Evolutionary conservation across 257 asterid genomes (phyloP).

Genomic region (Eustoma russellianum): DNA sequence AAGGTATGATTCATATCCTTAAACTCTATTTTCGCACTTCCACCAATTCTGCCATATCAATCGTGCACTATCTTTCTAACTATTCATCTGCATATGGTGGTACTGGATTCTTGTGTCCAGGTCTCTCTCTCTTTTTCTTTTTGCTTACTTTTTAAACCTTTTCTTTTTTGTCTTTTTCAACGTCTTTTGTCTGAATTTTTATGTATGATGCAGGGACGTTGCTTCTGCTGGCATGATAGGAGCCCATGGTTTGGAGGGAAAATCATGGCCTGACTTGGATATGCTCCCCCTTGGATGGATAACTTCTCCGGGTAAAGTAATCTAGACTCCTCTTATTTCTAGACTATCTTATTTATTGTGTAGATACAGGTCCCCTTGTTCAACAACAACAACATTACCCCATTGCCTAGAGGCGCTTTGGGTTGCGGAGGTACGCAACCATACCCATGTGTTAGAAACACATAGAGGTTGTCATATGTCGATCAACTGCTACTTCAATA

Average conservation of each 20-base stretch:
- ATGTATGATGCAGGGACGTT: conserved; percentile 41
- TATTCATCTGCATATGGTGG: neutral
- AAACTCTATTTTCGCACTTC: too few species aligned
- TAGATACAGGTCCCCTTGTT: too few species aligned
- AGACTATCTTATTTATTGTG: neutral
- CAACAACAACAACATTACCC: too few species aligned
- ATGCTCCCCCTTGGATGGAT: conserved; percentile 98
- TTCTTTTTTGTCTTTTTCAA: neutral
- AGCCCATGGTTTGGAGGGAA: conserved; percentile 66
- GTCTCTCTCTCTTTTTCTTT: too few species aligned
- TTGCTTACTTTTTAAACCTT: too few species aligned
- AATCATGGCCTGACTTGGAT: conserved; percentile 97
- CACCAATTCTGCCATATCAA: neutral
- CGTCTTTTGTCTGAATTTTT: neutral
- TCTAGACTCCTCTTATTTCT: neutral
- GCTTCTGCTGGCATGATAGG: conserved; percentile 73
- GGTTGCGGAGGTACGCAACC: too few species aligned
- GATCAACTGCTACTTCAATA: too few species aligned
- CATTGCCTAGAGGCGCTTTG: too few species aligned
- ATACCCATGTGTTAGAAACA: too few species aligned
- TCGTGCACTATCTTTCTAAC: too few species aligned
- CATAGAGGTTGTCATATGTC: too few species aligned
- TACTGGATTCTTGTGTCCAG: neutral
- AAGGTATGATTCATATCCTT: conserved; percentile 30
- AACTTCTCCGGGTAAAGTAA: conserved; percentile 47